Evolutionary conservation across 257 asterid species (phyloP).

Genomic region (Salvia rosmarinus): DNA sequence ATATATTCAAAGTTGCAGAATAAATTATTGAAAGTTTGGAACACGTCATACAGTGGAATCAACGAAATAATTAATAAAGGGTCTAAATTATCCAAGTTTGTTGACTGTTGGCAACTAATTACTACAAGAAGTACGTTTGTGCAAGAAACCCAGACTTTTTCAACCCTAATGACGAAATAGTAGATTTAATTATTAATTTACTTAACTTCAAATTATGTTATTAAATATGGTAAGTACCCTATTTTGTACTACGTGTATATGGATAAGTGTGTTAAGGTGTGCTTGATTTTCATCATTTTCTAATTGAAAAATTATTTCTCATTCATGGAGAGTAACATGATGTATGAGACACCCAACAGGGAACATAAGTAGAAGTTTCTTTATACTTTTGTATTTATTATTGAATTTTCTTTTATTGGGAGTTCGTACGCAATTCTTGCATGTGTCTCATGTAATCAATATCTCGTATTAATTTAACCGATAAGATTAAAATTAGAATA

Average conservation of each 20-base stretch:
- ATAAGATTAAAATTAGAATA: too few species aligned
- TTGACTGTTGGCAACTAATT: constrained; percentile 51
- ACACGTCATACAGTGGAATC: constrained; percentile 47
- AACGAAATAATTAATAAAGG: background rate
- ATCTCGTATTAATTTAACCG: too few species aligned
- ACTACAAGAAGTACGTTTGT: constrained; percentile 35
- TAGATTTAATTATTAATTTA: background rate
- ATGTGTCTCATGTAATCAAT: too few species aligned
- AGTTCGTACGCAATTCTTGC: background rate
- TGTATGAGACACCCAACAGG: constrained; percentile 44
- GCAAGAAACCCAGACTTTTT: constrained; percentile 38
- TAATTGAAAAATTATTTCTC: constrained; percentile 1
- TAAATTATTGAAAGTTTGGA: constrained; percentile 45
- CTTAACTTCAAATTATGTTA: constrained; percentile 2
- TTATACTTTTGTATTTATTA: background rate
- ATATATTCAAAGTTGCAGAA: constrained; percentile 9
- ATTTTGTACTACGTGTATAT: background rate
- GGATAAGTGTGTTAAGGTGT: constrained; percentile 30
- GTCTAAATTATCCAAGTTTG: background rate
- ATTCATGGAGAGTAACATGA: too few species aligned
- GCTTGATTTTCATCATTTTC: constrained; percentile 19
- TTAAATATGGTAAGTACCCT: background rate
- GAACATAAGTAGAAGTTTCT: constrained; percentile 28
- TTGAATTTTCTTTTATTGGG: background rate
- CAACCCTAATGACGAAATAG: constrained; percentile 38